Evolutionary conservation across 768 basidiomycete genomes (phyloP).

Genomic region (Leccinum truebloodii): DNA sequence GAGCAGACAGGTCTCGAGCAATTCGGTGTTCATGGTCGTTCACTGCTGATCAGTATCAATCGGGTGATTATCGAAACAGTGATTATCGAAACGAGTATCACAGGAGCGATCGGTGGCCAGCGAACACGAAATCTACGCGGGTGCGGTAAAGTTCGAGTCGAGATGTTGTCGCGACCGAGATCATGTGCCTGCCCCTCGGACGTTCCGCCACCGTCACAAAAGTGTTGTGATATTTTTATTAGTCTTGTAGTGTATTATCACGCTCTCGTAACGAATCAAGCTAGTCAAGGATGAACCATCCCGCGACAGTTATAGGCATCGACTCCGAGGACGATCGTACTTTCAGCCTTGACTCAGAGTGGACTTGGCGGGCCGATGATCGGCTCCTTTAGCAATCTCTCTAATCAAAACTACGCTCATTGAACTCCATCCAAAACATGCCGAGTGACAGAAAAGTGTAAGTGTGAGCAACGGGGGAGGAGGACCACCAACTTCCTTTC

Average conservation of each 20-base stretch:
- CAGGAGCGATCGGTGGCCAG: neutral
- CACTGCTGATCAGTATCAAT: neutral
- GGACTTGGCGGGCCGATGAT: neutral
- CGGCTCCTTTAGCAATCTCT: neutral
- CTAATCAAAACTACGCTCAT: neutral
- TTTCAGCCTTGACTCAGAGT: neutral
- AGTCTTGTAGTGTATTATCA: neutral
- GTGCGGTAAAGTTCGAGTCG: neutral
- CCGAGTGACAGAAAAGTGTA: neutral
- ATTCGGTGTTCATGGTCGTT: conserved; percentile 21
- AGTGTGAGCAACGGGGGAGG: neutral
- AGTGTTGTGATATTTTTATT: neutral
- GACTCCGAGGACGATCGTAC: neutral
- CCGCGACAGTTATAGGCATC: conserved; percentile 4
- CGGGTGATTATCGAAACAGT: neutral
- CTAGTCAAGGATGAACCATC: neutral
- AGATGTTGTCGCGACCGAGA: conserved; percentile 15
- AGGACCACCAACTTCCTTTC: neutral
- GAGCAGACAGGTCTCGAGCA: conserved; percentile 60
- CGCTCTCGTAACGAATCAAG: no score
- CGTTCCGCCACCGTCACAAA: neutral
- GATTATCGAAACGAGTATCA: neutral
- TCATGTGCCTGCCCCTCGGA: neutral
- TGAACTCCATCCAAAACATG: neutral
- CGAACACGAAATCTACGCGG: conserved; percentile 3